Base-by-base conservation (phyloP, 139 green algal genomes). In the Coelastrella sp. region DNA sequence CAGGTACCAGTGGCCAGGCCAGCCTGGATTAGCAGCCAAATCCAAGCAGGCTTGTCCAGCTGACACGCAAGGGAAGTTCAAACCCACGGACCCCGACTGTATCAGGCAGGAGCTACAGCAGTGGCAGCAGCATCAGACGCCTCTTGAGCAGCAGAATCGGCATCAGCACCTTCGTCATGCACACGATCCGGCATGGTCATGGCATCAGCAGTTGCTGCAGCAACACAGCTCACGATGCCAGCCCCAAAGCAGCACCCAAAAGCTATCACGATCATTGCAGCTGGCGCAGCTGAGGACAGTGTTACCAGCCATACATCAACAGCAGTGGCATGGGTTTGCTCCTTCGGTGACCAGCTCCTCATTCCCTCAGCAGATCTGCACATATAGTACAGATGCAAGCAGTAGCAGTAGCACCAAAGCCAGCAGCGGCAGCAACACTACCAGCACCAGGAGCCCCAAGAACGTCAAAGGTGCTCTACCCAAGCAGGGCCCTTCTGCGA, bases 401-500 rank as follows among this genome's bases (percentile, higher is more conserved):
- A 8, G 7, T 16, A 16, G 59, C 82, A 79, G 16, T 66, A 88
- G 83, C 83, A 88, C 4, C 66, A 68, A 58, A 56, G 4, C 16
- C 83, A 80, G 66, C 81, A 77, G 13, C 10, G 65, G 23, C 81
- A 87, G 66, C 65, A 88, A 7, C 47, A 79, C 65, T 32, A 80
- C 20, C 83, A 80, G 83, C 66, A 73, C 54, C 54, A 73, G 20
- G 13, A 68, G 47, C 3, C 68, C 66, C 3, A 88, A 88, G 16
- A 88, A 75, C 54, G 22, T n/a, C 54, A 88, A 88, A 19, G 83
- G 83, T 23, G 56, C 83, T 5, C 47, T 80, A 19, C 83, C 83
- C 22, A 54, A 58, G 7, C 5, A 57, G 0, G 83, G 83, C 8
- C 83, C 83, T 6, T 14, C 83, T 3, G 23, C 60, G 54, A 65